Percentiles rank a stretch among this genome's conserved stretches.
Evolutionary conservation across 78 protist genomes (phyloP).

Genomic region (slime mould (Dictyostelium discoideum)): DNA sequence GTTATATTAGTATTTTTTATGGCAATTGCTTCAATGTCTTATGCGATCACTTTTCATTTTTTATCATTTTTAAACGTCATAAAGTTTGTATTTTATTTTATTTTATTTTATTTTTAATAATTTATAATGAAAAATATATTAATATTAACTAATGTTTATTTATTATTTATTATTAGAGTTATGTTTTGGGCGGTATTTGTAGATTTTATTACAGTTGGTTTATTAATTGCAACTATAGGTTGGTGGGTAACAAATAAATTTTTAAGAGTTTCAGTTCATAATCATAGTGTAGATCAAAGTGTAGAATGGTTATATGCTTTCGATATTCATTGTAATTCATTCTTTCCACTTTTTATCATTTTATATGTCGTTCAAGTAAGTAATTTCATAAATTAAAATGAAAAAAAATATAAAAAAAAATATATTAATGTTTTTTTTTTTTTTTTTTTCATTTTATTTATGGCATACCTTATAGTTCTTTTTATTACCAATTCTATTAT

Average conservation of each 20-base stretch:
- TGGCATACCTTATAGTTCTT: slow-evolving; percentile 45
- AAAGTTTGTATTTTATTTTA: not conserved
- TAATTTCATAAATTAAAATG: not conserved
- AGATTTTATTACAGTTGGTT: slow-evolving; percentile 87
- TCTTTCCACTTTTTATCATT: slow-evolving; percentile 90
- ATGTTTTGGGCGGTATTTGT: slow-evolving; percentile 86
- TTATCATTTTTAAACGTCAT: slow-evolving; percentile 46
- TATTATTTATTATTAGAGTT: slow-evolving; percentile 20
- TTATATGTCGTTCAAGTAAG: slow-evolving; percentile 89
- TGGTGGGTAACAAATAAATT: slow-evolving; percentile 87
- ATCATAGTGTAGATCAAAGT: slow-evolving; percentile 85
- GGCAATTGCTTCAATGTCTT: slow-evolving; percentile 84
- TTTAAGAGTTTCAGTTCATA: slow-evolving; percentile 52
- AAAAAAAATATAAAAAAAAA: not conserved
- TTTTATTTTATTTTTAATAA: no score
- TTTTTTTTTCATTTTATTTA: no score
- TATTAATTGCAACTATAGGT: slow-evolving; percentile 69
- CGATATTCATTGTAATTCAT: slow-evolving; percentile 98
- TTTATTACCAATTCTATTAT: slow-evolving; percentile 80
- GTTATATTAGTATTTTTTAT: slow-evolving; percentile 84
- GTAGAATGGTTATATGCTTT: slow-evolving; percentile 97
- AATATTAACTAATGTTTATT: not conserved
- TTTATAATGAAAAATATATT: no score
- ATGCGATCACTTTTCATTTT: slow-evolving; percentile 74
- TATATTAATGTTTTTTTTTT: not conserved